These are phyloP conservation scores for Oryza longistaminata DNA, from an alignment of 176 grass and related monocot genomes.

Conservation along the genomic window DNA sequence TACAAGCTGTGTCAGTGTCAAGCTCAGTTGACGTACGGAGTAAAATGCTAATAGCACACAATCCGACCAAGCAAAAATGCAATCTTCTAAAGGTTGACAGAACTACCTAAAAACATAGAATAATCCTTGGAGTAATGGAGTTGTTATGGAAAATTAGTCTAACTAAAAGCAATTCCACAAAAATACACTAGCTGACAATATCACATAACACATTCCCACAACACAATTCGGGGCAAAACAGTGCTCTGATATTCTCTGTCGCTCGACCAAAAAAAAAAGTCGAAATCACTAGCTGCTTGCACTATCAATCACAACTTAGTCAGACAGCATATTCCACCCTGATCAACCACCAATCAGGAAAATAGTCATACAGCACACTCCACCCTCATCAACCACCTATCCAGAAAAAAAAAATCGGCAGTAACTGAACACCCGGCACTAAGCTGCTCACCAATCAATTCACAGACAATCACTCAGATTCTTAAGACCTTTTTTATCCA, in stretches of 20 bases:
- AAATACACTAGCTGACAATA: neutral
- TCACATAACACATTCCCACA: neutral
- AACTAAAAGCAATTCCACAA: no score
- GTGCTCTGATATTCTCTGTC: neutral
- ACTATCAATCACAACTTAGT: neutral
- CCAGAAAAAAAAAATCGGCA: neutral
- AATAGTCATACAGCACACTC: neutral
- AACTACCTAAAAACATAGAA: no score
- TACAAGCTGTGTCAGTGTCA: no score
- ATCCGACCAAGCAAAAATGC: no score
- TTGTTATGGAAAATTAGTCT: no score
- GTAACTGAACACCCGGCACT: neutral
- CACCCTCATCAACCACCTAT: neutral
- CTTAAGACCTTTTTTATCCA: neutral
- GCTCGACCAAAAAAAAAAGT: neutral
- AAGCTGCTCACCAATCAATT: neutral
- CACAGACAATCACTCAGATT: neutral
- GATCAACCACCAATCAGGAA: no score
- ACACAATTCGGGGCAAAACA: neutral
- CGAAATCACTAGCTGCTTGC: neutral
- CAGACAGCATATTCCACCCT: neutral
- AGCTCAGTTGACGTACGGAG: no score
- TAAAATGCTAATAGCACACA: neutral
- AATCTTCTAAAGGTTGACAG: no score
- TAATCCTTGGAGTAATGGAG: neutral